Conservation (phyloP, 192 early-diverging fungal genomes). For the Podochytrium sp. region DNA sequence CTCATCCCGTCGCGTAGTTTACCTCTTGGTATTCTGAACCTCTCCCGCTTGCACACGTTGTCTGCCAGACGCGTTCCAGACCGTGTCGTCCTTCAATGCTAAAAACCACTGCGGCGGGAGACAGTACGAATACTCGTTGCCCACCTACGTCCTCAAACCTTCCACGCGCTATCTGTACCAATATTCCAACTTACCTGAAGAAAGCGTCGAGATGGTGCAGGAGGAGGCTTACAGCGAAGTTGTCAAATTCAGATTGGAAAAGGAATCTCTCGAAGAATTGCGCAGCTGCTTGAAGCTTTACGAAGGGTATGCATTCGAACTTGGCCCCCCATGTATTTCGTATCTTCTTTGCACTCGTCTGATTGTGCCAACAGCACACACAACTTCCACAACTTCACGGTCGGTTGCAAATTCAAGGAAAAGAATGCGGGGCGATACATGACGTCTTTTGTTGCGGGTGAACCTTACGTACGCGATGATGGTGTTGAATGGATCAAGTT, state of each 20-base stretch:
- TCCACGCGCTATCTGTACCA: slow-evolving; percentile 43
- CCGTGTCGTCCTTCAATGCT: slow-evolving; percentile 80
- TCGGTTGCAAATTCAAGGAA: slow-evolving; percentile 77
- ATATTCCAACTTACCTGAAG: slow-evolving; percentile 32
- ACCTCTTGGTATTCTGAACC: not conserved
- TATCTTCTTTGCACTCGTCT: not conserved
- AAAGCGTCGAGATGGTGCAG: not conserved
- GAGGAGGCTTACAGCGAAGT: slow-evolving; percentile 40
- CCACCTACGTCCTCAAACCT: slow-evolving; percentile 81
- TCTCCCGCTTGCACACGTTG: not conserved
- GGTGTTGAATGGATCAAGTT: slow-evolving; percentile 87
- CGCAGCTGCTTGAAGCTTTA: slow-evolving; percentile 71
- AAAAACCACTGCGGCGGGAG: slow-evolving; percentile 92
- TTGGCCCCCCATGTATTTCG: not conserved
- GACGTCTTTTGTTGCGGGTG: slow-evolving; percentile 65
- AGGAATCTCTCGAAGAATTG: slow-evolving; percentile 67
- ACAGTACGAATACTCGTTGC: slow-evolving; percentile 95
- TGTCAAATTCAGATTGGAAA: slow-evolving; percentile 62
- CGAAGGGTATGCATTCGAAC: slow-evolving; percentile 33
- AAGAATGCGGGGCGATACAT: slow-evolving; percentile 82
- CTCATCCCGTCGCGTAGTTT: slow-evolving; percentile 7
- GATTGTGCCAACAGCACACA: slow-evolving; percentile 63
- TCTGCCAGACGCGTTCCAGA: slow-evolving; percentile 62
- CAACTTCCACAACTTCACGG: slow-evolving; percentile 96
- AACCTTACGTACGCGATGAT: slow-evolving; percentile 49